A percentile compares a stretch with the other conserved stretches of the same genome.
These are phyloP conservation scores for Prunus mume DNA, from an alignment of 306 rosid species.

Conservation along the genomic window DNA sequence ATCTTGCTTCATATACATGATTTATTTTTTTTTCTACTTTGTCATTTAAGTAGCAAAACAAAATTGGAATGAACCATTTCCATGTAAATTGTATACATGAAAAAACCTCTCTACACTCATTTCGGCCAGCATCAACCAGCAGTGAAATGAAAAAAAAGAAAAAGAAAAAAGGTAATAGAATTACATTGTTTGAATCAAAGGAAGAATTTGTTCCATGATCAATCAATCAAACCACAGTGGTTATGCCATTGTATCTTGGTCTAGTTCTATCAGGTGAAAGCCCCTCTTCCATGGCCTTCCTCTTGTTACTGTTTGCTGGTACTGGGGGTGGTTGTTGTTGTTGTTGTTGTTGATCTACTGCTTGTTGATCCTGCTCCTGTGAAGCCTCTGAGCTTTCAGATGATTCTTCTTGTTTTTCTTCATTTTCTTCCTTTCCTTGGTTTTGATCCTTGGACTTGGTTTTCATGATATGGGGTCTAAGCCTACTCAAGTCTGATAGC, in stretches of 20 bases:
- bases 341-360: background rate
- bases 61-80: constrained; percentile 64
- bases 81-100: constrained; percentile 51
- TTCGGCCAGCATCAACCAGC: constrained; percentile 45
- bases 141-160: constrained; percentile 21
- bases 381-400: constrained; percentile 12
- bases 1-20: background rate
- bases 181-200: constrained; percentile 32
- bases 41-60: constrained; percentile 32
- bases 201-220: constrained; percentile 11
- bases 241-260: constrained; percentile 72
- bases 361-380: constrained; percentile 15
- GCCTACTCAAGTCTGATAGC: constrained; percentile 62
- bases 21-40: background rate
- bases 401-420: constrained; percentile 34
- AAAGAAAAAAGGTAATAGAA: constrained; percentile 15
- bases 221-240: constrained; percentile 68
- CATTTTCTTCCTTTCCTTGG: constrained; percentile 24
- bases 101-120: constrained; percentile 51
- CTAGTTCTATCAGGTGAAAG: constrained; percentile 83
- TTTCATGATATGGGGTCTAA: constrained; percentile 71
- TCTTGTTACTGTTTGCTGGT: constrained; percentile 56
- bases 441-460: constrained; percentile 52
- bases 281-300: constrained; percentile 76
- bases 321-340: constrained; percentile 5